A percentile compares a stretch with the other conserved stretches of the same genome.
These are phyloP conservation scores for Macrolepiota dolichaula DNA, from an alignment of 768 basidiomycete genomes.

Conservation along the genomic window DNA sequence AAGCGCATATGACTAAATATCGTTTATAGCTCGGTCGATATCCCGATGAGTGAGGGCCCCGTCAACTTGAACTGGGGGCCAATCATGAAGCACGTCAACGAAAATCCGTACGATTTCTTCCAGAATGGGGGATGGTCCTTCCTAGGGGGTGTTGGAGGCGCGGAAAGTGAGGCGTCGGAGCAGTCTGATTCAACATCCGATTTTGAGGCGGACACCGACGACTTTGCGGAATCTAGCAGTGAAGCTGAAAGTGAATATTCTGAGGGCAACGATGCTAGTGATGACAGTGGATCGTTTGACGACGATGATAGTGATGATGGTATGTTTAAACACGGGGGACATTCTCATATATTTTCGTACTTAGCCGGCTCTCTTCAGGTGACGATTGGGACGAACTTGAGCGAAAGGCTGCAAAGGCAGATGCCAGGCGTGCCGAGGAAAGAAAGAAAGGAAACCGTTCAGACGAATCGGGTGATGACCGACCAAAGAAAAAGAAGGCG, in stretches of 20 bases:
- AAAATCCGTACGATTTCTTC: constrained; percentile 94
- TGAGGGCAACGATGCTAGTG: constrained; percentile 61
- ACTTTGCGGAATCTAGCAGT: constrained; percentile 50
- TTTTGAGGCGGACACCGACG: constrained; percentile 57
- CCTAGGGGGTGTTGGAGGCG: constrained; percentile 70
- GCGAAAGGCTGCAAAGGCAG: constrained; percentile 80
- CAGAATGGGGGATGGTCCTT: constrained; percentile 94
- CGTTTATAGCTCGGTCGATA: constrained; percentile 84
- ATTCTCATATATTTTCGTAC: not conserved
- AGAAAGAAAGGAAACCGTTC: constrained; percentile 41
- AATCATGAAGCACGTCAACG: constrained; percentile 98
- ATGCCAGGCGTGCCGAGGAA: constrained; percentile 44
- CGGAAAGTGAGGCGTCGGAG: constrained; percentile 48
- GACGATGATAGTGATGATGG: constrained; percentile 64
- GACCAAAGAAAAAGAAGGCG: constrained; percentile 42
- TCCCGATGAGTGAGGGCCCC: constrained; percentile 91
- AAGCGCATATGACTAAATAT: constrained; percentile 10
- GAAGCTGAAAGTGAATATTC: constrained; percentile 65
- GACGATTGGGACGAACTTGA: constrained; percentile 98
- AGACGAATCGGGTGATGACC: constrained; percentile 50
- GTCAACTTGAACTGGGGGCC: constrained; percentile 98
- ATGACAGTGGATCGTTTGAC: constrained; percentile 60
- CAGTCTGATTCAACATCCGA: constrained; percentile 49
- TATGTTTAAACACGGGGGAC: constrained; percentile 18
- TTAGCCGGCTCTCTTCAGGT: constrained; percentile 35